Evolutionary conservation across 2,329 filamentous ascomycete species (phyloP).

Genomic region (Ophiostoma ips): DNA sequence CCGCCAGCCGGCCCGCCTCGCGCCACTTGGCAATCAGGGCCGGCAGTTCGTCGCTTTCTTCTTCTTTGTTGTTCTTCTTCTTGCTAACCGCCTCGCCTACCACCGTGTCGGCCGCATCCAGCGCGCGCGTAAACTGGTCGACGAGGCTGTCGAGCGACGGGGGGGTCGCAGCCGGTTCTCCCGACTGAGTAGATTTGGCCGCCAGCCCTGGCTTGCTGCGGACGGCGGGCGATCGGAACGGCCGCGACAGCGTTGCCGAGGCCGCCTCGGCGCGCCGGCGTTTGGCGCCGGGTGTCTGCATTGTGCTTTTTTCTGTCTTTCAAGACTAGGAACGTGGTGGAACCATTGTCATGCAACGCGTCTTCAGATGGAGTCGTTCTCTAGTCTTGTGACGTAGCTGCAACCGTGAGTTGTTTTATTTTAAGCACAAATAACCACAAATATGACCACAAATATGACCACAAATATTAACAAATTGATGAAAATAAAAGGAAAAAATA

Average conservation of each 20-base stretch:
- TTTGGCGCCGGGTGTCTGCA: conserved; percentile 26
- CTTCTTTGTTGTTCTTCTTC: not conserved
- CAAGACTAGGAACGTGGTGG: too few species aligned
- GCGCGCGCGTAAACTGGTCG: conserved; percentile 4
- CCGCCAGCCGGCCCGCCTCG: conserved; percentile 43
- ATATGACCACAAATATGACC: too few species aligned
- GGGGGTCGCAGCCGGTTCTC: not conserved
- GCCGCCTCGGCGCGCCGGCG: conserved; percentile 44
- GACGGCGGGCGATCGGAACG: conserved; percentile 52
- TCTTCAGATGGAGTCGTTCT: too few species aligned
- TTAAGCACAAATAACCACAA: too few species aligned
- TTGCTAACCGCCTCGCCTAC: not conserved
- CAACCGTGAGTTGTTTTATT: too few species aligned
- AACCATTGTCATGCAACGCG: too few species aligned
- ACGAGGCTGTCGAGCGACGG: conserved; percentile 1
- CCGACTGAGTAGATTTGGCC: too few species aligned
- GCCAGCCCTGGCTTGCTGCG: too few species aligned
- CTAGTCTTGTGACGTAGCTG: too few species aligned
- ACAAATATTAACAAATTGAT: too few species aligned
- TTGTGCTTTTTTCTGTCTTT: too few species aligned
- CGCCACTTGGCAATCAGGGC: conserved; percentile 47
- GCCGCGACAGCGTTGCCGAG: conserved; percentile 47
- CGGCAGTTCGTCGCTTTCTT: conserved; percentile 39
- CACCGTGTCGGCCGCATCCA: conserved; percentile 7
- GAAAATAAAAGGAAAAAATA: not conserved